A percentile compares a stretch with the other conserved stretches of the same genome.
Evolutionary conservation across 1,139 yeast species (phyloP).

Genomic region (Geotrichum carabidarum): DNA sequence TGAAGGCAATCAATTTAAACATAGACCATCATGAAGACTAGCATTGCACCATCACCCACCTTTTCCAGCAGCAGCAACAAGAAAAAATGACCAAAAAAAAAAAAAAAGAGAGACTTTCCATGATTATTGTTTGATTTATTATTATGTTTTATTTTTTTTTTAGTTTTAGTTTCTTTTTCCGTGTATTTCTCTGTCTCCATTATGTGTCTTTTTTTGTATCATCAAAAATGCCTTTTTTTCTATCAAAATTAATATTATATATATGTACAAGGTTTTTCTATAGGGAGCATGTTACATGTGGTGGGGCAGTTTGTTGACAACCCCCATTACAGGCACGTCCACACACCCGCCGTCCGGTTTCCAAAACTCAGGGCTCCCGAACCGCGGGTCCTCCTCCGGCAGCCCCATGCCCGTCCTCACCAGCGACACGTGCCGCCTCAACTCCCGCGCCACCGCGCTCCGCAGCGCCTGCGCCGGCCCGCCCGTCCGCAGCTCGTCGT

Average conservation of each 20-base stretch:
- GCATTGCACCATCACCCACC: background rate
- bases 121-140: background rate
- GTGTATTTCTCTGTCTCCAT: background rate
- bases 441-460: constrained; percentile 60
- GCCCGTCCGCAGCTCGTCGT: constrained; percentile 59
- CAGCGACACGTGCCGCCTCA: constrained; percentile 59
- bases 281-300: constrained; percentile 2
- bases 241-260: background rate
- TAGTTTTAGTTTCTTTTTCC: background rate
- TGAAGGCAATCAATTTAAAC: constrained; percentile 9
- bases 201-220: background rate
- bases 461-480: constrained; percentile 58
- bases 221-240: background rate
- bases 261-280: background rate
- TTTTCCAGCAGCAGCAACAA: no score
- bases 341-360: constrained; percentile 25
- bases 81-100: no score
- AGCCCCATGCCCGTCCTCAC: constrained; percentile 55
- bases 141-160: background rate
- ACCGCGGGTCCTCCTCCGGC: constrained; percentile 43
- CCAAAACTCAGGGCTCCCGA: constrained; percentile 71
- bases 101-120: background rate
- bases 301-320: constrained; percentile 19
- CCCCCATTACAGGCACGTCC: constrained; percentile 21
- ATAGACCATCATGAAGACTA: constrained; percentile 4